Evolutionary conservation across 164 flowering plant genomes (phyloP).

Genomic region (Stephania yunnanensis): DNA sequence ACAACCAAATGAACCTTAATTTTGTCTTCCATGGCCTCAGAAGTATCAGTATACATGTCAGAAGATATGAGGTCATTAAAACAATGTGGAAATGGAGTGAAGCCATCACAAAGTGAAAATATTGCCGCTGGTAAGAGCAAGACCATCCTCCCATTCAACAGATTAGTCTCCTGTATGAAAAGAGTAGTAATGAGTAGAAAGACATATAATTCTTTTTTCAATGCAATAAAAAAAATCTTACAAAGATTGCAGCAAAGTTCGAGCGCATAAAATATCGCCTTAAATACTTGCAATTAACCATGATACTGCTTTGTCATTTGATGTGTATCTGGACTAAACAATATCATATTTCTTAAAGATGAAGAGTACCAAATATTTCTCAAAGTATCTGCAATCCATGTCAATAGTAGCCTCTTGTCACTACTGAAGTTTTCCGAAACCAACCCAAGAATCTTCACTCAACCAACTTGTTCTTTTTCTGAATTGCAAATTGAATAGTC

Average conservation of each 20-base stretch:
- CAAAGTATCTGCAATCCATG: neutral
- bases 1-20: conserved; percentile 32
- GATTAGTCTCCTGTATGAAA: conserved; percentile 42
- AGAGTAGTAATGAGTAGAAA: neutral
- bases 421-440: neutral
- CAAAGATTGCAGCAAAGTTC: neutral
- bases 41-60: conserved; percentile 18
- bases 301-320: neutral
- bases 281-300: neutral
- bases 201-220: neutral
- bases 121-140: conserved; percentile 62
- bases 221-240: neutral
- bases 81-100: conserved; percentile 28
- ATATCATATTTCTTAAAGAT: neutral
- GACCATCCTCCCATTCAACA: conserved; percentile 42
- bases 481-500: too few relatives aligned
- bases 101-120: conserved; percentile 72
- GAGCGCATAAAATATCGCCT: neutral
- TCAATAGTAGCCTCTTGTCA: neutral
- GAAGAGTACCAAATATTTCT: neutral
- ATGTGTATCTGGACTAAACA: neutral
- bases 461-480: too few relatives aligned
- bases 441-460: neutral
- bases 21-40: conserved; percentile 29
- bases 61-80: conserved; percentile 15